A percentile compares a stretch with the other conserved stretches of the same genome.
These are phyloP conservation scores for Apiotrichum siamense DNA, from an alignment of 1,284 basidiomycete genomes.

Conservation along the genomic window DNA sequence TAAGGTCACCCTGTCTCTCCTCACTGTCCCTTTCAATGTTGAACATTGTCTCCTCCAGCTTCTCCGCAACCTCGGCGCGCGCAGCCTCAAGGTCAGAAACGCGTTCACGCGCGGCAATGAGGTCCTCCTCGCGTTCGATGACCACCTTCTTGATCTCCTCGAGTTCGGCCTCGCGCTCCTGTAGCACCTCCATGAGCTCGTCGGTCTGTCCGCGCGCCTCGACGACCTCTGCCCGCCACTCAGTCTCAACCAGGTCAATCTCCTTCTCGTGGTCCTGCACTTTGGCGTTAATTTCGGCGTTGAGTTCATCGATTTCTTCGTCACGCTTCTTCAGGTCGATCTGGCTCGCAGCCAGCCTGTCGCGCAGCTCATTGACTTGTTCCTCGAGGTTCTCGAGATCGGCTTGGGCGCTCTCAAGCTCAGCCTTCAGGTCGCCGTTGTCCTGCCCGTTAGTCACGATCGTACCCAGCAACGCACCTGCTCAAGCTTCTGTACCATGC, in stretches of 20 bases:
- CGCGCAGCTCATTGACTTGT: conserved; percentile 43
- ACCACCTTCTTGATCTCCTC: conserved; percentile 34
- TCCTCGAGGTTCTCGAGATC: conserved; percentile 42
- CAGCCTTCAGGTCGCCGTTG: conserved; percentile 29
- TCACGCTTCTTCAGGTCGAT: conserved; percentile 46
- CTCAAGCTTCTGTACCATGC: conserved; percentile 59
- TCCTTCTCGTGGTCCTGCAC: conserved; percentile 42
- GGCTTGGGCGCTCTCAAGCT: conserved; percentile 17
- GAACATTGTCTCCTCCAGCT: conserved; percentile 40
- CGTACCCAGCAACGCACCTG: conserved; percentile 49
- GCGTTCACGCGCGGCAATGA: conserved; percentile 27
- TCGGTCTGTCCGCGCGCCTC: conserved; percentile 42
- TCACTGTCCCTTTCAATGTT: conserved; percentile 42
- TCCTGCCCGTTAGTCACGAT: conserved; percentile 10
- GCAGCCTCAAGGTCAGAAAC: conserved; percentile 38
- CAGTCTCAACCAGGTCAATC: conserved; percentile 39
- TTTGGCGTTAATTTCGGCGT: conserved; percentile 43
- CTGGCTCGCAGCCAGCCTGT: conserved; percentile 41
- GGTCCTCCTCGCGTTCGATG: conserved; percentile 35
- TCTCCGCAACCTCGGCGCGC: conserved; percentile 39
- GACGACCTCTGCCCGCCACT: conserved; percentile 44
- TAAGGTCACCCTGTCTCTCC: conserved; percentile 43
- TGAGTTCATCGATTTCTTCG: conserved; percentile 46
- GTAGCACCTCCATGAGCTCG: conserved; percentile 43
- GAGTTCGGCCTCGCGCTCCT: conserved; percentile 34